Base-by-base conservation (phyloP, 495 filamentous ascomycete species). In the Acidomyces sp. region DNA sequence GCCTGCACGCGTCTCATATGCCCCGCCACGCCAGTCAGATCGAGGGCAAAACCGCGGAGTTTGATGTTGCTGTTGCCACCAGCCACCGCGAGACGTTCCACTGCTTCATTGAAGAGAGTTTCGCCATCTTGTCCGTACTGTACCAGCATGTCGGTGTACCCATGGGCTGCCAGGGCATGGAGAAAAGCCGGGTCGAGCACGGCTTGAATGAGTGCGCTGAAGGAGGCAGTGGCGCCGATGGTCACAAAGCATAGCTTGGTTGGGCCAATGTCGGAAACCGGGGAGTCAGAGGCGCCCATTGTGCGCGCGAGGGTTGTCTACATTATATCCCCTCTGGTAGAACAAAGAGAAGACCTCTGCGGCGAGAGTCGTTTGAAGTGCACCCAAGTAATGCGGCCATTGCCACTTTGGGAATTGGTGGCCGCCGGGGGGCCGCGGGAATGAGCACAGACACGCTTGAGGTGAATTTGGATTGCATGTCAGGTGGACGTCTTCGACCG, bases 161-260 rank as follows among this genome's bases (percentile, higher is more conserved):
- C 62, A 13, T 62, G 57, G 0, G 49, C 36, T 16, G 58, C 48
- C 10, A 93, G 66, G 11, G 66, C 61, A 11, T 61, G 45, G 24
- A 86, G 60, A 46, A 93, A 87, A 0, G 55, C 34, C 2, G 69
- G 62, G 19, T 65, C 61, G 36, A 85, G 63, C n/a, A 77, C 65
- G 33, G 82, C 73, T 16, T 67, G 56, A 30, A 93, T 62, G 6
- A 97, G 72, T 9, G 64, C 55, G 34, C 71, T 63, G 58, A 97
- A 97, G 13, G 77, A 68, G 2, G 87, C 86, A 0, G 88, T 97
- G 2, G 90, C 92, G 33, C 90, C 90, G 22, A 92, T 75, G 0
- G 90, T 95, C 19, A 95, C 80, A 41, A 95, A 80, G 55, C 77
- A 80, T 31, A 51, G 71, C 75, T 51, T 52, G 41, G 16, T 39